Evolutionary conservation across 352 stramenopile species (phyloP), one percentile per base, ranked within the genome.

Genomic region (Phytopythium montanum): DNA sequence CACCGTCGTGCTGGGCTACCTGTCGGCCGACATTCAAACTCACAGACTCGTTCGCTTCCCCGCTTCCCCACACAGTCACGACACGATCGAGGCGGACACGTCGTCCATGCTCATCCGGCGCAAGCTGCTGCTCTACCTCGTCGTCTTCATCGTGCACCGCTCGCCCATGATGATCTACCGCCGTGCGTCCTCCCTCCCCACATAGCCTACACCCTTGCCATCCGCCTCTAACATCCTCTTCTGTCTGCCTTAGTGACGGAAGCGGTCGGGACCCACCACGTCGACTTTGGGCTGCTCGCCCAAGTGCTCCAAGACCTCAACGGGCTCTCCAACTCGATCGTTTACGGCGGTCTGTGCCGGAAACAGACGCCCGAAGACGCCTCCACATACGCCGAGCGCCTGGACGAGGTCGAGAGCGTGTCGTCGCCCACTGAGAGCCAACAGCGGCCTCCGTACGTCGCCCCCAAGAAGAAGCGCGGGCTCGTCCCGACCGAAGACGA

Each of bases 161-260:
- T 76, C 72, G 9, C 82, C 82, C 16, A 88, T 90, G 66, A 83
- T 92, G 68, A 55, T 87, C 44, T 92, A 92, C 51, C 78, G 82
- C 48, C 71, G 76, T 87, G 66, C 62, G 75, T 78, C 49, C 3
- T 9, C 34, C 6, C 46, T 16, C 25, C n/a, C n/a, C n/a, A n/a
- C n/a, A n/a, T n/a, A n/a, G n/a, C n/a, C n/a, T n/a, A n/a, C n/a
- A n/a, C n/a, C n/a, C n/a, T n/a, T n/a, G n/a, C n/a, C n/a, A n/a
- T n/a, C n/a, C n/a, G n/a, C n/a, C n/a, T 28, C 51, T 56, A 46
- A 56, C 21, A 25, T 7, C 18, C 3, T 12, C 16, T 23, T 42
- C 2, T 46, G 18, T 23, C 10, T 21, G 6, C 39, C 21, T 18
- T 25, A 59, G 61, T 64, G 41, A 13, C 68, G 10, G 59, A 71